Evolutionary conservation across 1,139 yeast species (phyloP), one percentile per base, ranked within the genome.

Genomic region (Candida tropicalis): DNA sequence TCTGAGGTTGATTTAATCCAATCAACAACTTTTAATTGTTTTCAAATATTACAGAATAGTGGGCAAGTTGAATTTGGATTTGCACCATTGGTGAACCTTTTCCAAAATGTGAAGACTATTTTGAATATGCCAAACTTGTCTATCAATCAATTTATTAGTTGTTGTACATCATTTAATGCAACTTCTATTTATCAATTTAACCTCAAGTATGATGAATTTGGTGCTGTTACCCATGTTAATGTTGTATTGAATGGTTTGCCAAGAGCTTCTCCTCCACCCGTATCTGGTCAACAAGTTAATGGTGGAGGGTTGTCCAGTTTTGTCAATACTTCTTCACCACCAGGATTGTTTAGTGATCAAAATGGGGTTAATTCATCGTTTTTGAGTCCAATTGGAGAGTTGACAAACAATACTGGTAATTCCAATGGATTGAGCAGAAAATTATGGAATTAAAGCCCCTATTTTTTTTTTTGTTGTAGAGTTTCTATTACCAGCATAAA

Each of bases 181-280:
- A 50, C 50, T 11, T 51, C 61, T 4, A 35, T 53, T 4, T 62
- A 63, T 46, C 62, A 62, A 35, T 78, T 77, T 54, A 79, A 75
- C 31, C 59, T 75, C 38, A 57, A 71, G 27, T 74, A 72, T 52
- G 82, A 77, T 52, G 79, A 75, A 39, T 62, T 64, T 43, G 79
- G 80, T 2, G 67, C 66, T 10, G 77, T 76, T 2, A 70, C 73
- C 11, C 77, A 71, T 49, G 62, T 74, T 38, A 71, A 73, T 48
- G 65, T 67, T 18, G 53, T 50, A 4, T 50, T 52, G 6, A 25
- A 26, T 40, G 37, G 44, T 7, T 31, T 35, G 28, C 34, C 40
- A 25, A 37, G 40, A 35, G 20, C 45, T 10, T 40, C 46, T 10
- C 43, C 53, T 13, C 40, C 48, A 7, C 45, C 44, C 8, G 27